Base-by-base conservation (phyloP, 2,329 filamentous ascomycete genomes). In the Cercospora janseana region DNA sequence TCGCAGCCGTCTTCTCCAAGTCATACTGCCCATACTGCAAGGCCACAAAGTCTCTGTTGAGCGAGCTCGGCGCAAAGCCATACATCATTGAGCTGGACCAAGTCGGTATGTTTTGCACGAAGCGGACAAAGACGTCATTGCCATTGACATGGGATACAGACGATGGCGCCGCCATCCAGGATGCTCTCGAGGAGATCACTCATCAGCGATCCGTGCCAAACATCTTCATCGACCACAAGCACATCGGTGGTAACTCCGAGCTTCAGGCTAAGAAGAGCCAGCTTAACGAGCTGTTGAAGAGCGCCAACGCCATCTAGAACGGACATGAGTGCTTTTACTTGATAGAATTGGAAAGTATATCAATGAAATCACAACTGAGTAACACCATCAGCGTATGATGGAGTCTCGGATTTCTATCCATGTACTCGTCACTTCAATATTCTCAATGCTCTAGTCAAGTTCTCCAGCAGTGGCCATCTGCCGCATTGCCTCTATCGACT, bases 191-290 rank as follows among this genome's bases (percentile, higher is more conserved):
- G 61, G 80, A 92, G 58, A 81, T 97, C 64, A 88, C 83, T 50
- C 78, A 80, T 70, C 93, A 98, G 79, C 79, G 83, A 65, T 92
- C 88, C 64, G 93, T 98, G 4, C 93, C 93, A 64, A 97, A 97
- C 77, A 87, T 95, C 75, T 97, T 87, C 78, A 97, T 98, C 73
- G 75, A 75, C 63, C 75, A 90, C 75, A 76, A 94, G 77, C 92
- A 96, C 74, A 94, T 98, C 69, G 93, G 93, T 57, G 93, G 93
- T 61, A 97, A 97, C 81, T 95, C 89, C 18, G 92, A 93, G 63
- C 71, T 94, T 58, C 85, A 91, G 74, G 77, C 74, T 46, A 81
- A 78, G 72, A 81, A 80, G 71, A 58, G 55, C 9, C 69, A 94
- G 59, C 73, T 97, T 46, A 79, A 82, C 60, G 64, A 65, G 24